Evolutionary conservation across 768 basidiomycete genomes (phyloP).

Genomic region (Sistotremastrum suecicum): DNA sequence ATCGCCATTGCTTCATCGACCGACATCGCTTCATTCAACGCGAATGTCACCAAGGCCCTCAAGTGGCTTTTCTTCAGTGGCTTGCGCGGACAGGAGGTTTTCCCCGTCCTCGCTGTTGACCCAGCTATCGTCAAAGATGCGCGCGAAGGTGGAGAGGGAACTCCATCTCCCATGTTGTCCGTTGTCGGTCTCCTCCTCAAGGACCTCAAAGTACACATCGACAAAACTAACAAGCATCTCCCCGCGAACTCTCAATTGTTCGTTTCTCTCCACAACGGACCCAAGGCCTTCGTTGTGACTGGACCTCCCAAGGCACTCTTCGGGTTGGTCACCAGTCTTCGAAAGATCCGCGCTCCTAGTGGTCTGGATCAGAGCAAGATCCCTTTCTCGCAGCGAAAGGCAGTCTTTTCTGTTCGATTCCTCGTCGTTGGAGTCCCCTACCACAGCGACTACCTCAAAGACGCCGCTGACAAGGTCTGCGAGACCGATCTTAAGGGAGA

Average conservation of each 20-base stretch:
- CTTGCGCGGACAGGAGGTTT: constrained; percentile 84
- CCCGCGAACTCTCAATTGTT: constrained; percentile 62
- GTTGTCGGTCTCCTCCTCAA: constrained; percentile 69
- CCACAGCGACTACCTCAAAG: constrained; percentile 76
- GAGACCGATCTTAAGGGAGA: constrained; percentile 62
- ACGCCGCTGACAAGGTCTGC: constrained; percentile 61
- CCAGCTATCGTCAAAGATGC: constrained; percentile 79
- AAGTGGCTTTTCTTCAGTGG: constrained; percentile 91
- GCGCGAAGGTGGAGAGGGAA: constrained; percentile 85
- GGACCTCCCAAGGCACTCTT: constrained; percentile 86
- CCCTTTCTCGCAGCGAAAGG: constrained; percentile 89
- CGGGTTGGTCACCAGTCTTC: constrained; percentile 80
- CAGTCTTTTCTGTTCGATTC: constrained; percentile 86
- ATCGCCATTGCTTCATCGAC: constrained; percentile 71
- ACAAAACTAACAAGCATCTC: constrained; percentile 79
- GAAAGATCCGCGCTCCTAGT: constrained; percentile 77
- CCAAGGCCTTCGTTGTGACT: constrained; percentile 83
- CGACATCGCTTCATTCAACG: constrained; percentile 57
- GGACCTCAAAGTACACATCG: constrained; percentile 69
- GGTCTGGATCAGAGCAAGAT: constrained; percentile 90
- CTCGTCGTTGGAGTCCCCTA: constrained; percentile 93
- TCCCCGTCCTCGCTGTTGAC: constrained; percentile 84
- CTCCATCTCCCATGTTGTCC: constrained; percentile 86
- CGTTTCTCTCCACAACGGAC: constrained; percentile 88
- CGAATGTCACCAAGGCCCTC: constrained; percentile 71